Percentiles rank a stretch among this genome's conserved stretches.
Evolutionary conservation across 148 eudicot species (phyloP).

Genomic region (Linanthus parryae): DNA sequence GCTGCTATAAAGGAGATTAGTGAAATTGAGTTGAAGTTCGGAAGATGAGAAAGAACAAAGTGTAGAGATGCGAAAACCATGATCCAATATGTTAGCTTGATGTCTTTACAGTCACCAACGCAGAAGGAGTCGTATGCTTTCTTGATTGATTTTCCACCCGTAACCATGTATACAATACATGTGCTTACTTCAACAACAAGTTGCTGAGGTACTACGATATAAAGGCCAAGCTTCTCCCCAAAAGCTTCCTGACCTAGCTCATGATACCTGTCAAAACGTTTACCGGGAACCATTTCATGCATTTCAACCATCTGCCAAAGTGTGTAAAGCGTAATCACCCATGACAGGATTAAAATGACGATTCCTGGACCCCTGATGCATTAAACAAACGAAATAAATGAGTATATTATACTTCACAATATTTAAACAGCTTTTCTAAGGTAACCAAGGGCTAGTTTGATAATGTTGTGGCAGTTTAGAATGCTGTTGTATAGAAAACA

Average conservation of each 20-base stretch:
- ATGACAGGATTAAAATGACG: slow-evolving; percentile 20
- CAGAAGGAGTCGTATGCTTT: slow-evolving; percentile 34
- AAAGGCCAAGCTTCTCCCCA: slow-evolving; percentile 44
- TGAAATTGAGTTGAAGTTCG: neutral
- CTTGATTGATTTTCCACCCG: slow-evolving; percentile 42
- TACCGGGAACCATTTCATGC: slow-evolving; percentile 35
- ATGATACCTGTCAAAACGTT: slow-evolving; percentile 34
- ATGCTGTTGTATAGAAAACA: no score
- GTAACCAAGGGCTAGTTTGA: no score
- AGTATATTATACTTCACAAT: no score
- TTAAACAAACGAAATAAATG: no score
- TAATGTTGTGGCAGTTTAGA: no score
- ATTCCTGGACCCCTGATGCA: slow-evolving; percentile 34
- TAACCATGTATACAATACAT: slow-evolving; percentile 42
- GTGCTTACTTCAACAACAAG: slow-evolving; percentile 29
- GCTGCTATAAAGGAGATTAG: neutral
- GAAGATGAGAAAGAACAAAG: neutral
- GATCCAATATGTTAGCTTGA: neutral
- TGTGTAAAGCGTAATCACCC: slow-evolving; percentile 31
- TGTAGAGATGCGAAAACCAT: neutral
- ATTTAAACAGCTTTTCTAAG: no score
- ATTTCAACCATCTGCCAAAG: slow-evolving; percentile 39
- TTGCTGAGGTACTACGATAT: slow-evolving; percentile 41
- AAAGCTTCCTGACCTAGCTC: slow-evolving; percentile 32
- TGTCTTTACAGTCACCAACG: neutral